phyloP scores from a whole-genome alignment of 2,329 filamentous ascomycete species.

The Emmonsiellopsis sp. region DNA sequence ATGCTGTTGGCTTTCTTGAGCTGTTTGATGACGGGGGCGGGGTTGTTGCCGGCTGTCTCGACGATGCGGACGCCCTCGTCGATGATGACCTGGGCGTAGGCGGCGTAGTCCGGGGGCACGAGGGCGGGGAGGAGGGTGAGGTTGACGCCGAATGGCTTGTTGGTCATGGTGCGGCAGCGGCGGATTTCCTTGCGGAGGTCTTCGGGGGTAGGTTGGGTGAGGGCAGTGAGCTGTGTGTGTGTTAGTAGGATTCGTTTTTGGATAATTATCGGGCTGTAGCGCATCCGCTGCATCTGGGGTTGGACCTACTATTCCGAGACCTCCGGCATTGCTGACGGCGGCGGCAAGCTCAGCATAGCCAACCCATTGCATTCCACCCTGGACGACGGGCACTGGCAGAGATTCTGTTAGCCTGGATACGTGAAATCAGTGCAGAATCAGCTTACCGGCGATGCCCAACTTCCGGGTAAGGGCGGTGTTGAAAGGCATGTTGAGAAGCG shows the following conservation, averaged over 20 bases:
- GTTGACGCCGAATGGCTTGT: constrained; percentile 73
- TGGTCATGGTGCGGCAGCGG: constrained; percentile 64
- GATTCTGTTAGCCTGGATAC: background rate
- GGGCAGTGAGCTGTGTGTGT: constrained; percentile 37
- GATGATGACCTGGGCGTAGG: constrained; percentile 85
- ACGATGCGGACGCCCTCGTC: constrained; percentile 88
- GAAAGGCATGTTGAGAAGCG: constrained; percentile 47
- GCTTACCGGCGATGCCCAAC: constrained; percentile 43
- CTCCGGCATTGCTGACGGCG: constrained; percentile 47
- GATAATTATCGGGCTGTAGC: constrained; percentile 2
- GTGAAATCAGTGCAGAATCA: background rate
- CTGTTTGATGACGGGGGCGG: constrained; percentile 80
- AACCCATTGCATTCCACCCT: constrained; percentile 50
- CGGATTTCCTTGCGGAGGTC: constrained; percentile 90
- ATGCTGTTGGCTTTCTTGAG: constrained; percentile 71
- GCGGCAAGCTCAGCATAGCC: constrained; percentile 45
- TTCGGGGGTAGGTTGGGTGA: constrained; percentile 88
- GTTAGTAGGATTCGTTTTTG: background rate
- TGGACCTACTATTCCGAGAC: constrained; percentile 41
- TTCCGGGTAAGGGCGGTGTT: constrained; percentile 54
- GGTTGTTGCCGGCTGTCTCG: constrained; percentile 85
- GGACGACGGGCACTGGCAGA: constrained; percentile 37
- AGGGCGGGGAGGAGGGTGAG: constrained; percentile 86
- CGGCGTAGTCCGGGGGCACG: constrained; percentile 82
- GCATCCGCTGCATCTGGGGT: background rate